These are phyloP conservation scores for Hypoxylon rubiginosum DNA, from an alignment of 2,329 filamentous ascomycete genomes.

Conservation along the genomic window DNA sequence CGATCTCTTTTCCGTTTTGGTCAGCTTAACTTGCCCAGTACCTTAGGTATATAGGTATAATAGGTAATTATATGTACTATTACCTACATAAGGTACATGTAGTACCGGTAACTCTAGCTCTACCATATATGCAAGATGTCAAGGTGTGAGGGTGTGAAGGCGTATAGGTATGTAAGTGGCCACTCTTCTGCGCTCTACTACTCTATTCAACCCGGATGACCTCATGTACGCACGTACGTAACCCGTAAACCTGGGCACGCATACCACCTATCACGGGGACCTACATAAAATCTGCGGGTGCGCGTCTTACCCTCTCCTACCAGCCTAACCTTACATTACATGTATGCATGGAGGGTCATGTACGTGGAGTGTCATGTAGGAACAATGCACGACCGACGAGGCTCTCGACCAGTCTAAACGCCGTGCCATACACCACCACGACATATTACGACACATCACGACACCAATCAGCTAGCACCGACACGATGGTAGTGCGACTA, in stretches of 20 bases:
- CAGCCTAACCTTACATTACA: neutral
- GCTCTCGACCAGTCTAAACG: constrained; percentile 23
- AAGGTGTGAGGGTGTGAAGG: neutral
- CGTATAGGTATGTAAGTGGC: neutral
- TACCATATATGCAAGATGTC: neutral
- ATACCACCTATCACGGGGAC: neutral
- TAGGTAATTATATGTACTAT: neutral
- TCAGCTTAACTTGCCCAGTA: neutral
- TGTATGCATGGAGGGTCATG: constrained; percentile 14
- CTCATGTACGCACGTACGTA: neutral
- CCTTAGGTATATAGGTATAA: too few species aligned
- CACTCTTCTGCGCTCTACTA: neutral
- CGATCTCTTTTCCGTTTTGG: neutral
- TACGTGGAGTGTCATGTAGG: constrained; percentile 26
- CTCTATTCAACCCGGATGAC: neutral
- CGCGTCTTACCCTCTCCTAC: neutral
- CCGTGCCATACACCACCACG: constrained; percentile 26
- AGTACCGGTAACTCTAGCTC: neutral
- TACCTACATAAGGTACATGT: neutral
- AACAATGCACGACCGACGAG: constrained; percentile 20
- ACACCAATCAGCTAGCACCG: constrained; percentile 9
- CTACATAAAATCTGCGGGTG: neutral
- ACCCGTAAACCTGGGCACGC: neutral
- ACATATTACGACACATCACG: neutral
- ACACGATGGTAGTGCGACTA: constrained; percentile 21